Evolutionary conservation across 2,329 filamentous ascomycete genomes (phyloP), one percentile per base, ranked within the genome.

Genomic region (Fusarium sp.): DNA sequence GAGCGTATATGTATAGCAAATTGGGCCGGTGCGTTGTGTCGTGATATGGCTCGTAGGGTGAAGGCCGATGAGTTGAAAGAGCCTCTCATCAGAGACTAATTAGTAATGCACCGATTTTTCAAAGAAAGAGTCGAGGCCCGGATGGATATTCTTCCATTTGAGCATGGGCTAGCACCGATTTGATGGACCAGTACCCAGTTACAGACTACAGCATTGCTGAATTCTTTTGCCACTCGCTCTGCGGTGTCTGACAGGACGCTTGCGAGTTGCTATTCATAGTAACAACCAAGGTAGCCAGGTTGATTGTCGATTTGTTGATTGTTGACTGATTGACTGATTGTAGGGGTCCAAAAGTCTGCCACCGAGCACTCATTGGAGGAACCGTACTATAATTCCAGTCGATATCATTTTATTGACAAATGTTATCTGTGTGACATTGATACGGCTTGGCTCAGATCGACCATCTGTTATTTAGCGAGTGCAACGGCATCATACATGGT

Each of bases 251-350:
- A 50, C 45, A 61, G 45, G 49, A 63, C 50, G 59, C 60, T 56
- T 63, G 39, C 48, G 42, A 21, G 49, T 39, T 60, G 23, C 60
- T 63, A 64, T 64, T 61, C 25, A 63, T 63, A 63, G 60, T 29
- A 56, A 25, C 33, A 36, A 32, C 14, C 17, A 19, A 19, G 19
- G 19, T 19, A 39, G 42, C 42, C 35, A 58, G 42, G 19, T 19
- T 19, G 19, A 19, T 19, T 19, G 19, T 19, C 4, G 19, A 3
- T 4, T 19, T 3, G 4, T 19, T 19, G 4, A 5, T 19, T 19
- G 19, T 19, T 19, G 19, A 3, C 19, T 19, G 19, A 19, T 19
- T 19, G 4, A 5, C 23, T 25, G 23, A 19, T 14, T 29, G n/a
- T 17, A 21, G 10, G 10, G 7, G 5, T 33, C 17, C 14, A 37